Base-by-base conservation (phyloP, 495 filamentous ascomycete species). In the Penicillium mononematosum region DNA sequence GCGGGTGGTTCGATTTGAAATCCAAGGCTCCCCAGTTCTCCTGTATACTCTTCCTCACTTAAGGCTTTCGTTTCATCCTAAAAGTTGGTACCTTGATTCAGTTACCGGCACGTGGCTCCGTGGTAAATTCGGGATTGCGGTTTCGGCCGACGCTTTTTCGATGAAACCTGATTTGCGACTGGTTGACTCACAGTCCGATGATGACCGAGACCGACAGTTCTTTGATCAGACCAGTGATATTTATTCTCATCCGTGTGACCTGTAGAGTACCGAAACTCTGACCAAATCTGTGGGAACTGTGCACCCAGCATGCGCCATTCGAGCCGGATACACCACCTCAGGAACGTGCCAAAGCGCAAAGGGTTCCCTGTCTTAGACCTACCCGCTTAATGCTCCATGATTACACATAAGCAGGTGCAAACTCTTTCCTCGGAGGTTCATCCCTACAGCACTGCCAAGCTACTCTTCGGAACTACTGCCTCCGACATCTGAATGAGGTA, bases 1-100 rank as follows among this genome's bases (percentile, higher is more conserved):
- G 55, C 53, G 57, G 47, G 52, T 50, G 39, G 65, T 55, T 56
- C 49, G 16, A 17, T 68, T 68, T 51, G 8, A n/a, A 68, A 68
- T 22, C 32, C 22, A 41, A 42, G 59, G 36, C 12, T 41, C 32
- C 29, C 60, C 31, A 46, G 44, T 42, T 62, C 20, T 56, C 55
- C 49, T 51, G 36, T 24, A 43, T 51, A 56, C 42, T 16, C 48
- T 25, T n/a, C 39, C 31, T 50, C 34, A 48, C 31, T 17, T 41
- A 20, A 45, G 4, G 22, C 20, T 56, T 62, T 34, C 41, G 27
- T 55, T 50, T 45, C 34, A 45, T 53, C 42, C 50, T 49, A n/a
- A 46, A 38, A n/a, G 51, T 59, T 27, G 32, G 47, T 60, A 56
- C 39, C 32, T 58, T 54, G 59, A 58, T 51, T 34, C 55, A 58